Base-by-base conservation (phyloP, 768 basidiomycete genomes). In the Lepiota venenata region DNA sequence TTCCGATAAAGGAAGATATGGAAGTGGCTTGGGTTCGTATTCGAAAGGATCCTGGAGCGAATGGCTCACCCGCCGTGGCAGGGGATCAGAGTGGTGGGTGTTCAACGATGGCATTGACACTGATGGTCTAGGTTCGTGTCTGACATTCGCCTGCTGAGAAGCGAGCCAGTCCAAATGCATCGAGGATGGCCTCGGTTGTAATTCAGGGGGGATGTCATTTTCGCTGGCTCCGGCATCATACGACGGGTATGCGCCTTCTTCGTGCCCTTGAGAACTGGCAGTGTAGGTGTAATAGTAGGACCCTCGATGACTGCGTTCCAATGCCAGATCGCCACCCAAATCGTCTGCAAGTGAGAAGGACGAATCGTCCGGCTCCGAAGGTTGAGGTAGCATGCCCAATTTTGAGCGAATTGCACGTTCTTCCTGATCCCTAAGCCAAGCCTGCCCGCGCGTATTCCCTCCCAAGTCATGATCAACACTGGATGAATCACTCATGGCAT, bases 381-480 rank as follows among this genome's bases (percentile, higher is more conserved):
- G 80, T 39, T 77, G 82, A 2, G 84, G 82, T 16, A 78, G 56
- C 2, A 66, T 73, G 15, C 86, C 87, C 6, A 87, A 70, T 73
- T 82, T 82, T 16, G 78, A 77, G 42, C 81, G 79, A 47, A 85
- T 76, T 0, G 79, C 76, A 11, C 89, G 80, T 29, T 82, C 77
- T 47, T 83, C 88, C 67, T 96, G 93, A 61, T 94, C 91, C 35
- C 81, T 79, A 41, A 96, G 67, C 93, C 93, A 95, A 22, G 86
- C 81, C 6, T 81, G 82, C 0, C 90, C 88, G 8, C 89, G 81
- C 63, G 87, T 84, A 51, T 76, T 77, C 5, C 78, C 77, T n/a
- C 75, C 72, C 20, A 79, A 66, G 21, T 74, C 67, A 2, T 76
- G 74, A 52, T 74, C 69, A 18, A 80, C 69, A 1, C 76, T 74